A percentile compares a stretch with the other conserved stretches of the same genome.
Conservation (phyloP, 106 monocot genomes). For the Cymbidium sinense region DNA sequence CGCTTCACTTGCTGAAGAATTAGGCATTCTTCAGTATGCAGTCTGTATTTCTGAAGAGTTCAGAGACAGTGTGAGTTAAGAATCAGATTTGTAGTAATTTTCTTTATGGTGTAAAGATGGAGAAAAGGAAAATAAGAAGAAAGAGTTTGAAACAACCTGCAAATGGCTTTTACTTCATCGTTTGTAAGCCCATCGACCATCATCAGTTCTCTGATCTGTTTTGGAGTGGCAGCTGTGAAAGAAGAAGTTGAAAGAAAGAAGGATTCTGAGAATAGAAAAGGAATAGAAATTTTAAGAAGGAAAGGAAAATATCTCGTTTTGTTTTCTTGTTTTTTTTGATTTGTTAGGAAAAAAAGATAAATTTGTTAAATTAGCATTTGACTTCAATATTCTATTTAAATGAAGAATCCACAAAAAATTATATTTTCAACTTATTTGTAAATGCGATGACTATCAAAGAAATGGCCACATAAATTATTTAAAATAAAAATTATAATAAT, state of each 20-base stretch:
- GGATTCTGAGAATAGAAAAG: no score
- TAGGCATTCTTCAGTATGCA: slow-evolving; percentile 56
- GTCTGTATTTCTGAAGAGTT: slow-evolving; percentile 68
- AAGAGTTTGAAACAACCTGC: slow-evolving; percentile 38
- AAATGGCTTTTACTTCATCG: slow-evolving; percentile 96
- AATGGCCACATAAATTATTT: no score
- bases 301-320: no score
- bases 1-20: slow-evolving; percentile 7
- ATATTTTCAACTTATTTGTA: no score
- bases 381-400: neutral
- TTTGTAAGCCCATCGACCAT: slow-evolving; percentile 91
- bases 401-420: neutral
- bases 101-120: neutral
- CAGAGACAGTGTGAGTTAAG: neutral
- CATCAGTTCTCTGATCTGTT: slow-evolving; percentile 96
- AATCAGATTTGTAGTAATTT: no score
- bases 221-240: slow-evolving; percentile 85
- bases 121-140: neutral
- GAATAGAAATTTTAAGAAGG: no score
- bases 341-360: no score
- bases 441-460: no score
- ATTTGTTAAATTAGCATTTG: no score
- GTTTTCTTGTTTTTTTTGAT: no score
- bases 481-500: no score
- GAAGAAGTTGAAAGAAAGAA: neutral